These are phyloP conservation scores for Trichoderma citrinoviride DNA, from an alignment of 2,329 filamentous ascomycete genomes.

Conservation along the genomic window DNA sequence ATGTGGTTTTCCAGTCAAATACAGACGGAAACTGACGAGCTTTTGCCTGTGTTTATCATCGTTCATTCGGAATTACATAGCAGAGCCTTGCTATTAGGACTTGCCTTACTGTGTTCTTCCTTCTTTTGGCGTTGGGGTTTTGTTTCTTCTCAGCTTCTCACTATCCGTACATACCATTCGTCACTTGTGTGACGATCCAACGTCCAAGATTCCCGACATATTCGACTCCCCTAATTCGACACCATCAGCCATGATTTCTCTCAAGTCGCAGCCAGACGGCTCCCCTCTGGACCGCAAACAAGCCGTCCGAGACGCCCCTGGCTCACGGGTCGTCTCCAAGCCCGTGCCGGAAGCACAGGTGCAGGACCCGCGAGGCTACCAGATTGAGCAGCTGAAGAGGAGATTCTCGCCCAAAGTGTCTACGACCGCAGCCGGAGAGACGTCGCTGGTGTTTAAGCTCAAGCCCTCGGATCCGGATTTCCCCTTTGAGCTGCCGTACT, in stretches of 20 bases:
- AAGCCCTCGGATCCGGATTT: conserved; percentile 79
- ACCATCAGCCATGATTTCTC: conserved; percentile 39
- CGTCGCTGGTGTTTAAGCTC: conserved; percentile 62
- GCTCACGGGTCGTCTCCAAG: conserved; percentile 57
- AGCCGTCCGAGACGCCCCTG: conserved; percentile 44
- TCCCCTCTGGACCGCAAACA: conserved; percentile 40
- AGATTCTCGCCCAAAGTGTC: conserved; percentile 57
- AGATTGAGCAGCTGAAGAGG: conserved; percentile 68
- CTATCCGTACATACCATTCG: neutral
- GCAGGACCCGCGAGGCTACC: conserved; percentile 69
- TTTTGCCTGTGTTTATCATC: neutral
- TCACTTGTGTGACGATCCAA: neutral
- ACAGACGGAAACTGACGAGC: neutral
- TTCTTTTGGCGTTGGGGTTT: conserved; percentile 9
- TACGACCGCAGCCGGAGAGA: conserved; percentile 46
- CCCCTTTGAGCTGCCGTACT: conserved; percentile 68
- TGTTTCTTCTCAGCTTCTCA: neutral
- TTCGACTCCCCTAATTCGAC: neutral
- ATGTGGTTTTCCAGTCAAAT: neutral
- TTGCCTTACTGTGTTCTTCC: neutral
- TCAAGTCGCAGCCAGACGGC: conserved; percentile 32
- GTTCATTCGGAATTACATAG: neutral
- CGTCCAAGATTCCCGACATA: neutral
- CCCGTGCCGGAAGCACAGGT: conserved; percentile 64
- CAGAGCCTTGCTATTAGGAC: neutral